Evolutionary conservation across 1,139 yeast species (phyloP), one percentile per base, ranked within the genome.

Genomic region (Saccharomyces hybrid): DNA sequence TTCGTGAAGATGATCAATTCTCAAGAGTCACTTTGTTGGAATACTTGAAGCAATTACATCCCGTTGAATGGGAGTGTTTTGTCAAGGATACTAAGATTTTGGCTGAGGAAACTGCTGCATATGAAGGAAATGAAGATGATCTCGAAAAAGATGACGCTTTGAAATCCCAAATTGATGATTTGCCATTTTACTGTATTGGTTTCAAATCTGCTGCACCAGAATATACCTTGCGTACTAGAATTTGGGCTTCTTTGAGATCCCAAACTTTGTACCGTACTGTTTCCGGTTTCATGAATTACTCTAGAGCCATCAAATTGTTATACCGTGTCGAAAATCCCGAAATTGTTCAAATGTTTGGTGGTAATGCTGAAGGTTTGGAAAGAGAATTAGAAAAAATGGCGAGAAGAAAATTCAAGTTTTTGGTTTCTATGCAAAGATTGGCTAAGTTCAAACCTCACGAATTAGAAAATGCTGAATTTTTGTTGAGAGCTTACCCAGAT

Each of bases 181-280:
- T 93, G 72, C 99, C 99, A 63, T 93, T 93, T 78, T 93, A 93
- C 81, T 91, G 98, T 79, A 88, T 90, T 74, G 99, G 99, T 79
- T 93, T 93, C 87, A 93, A 93, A 77, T 87, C 96, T 69, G 97
- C 99, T 73, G 98, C 99, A 62, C 99, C 99, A 54, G 99, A 93
- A 75, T 93, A 93, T 75, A 93, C 98, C 61, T 79, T 93, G 71
- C 88, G 99, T 79, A 93, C 99, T 11, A 85, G 99, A 80, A 93
- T 93, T 68, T 93, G 99, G 99, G 99, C 99, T 52, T 93, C 99
- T 51, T 83, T 93, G 71, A 88, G 98, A 76, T 93, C 98, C 53
- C 99, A 93, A 79, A 93, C 99, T 52, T 79, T 93, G 74, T 93
- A 93, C 79, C 89, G 99, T 79, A 93, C 99, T 62, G 96, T 93